phyloP scores from a whole-genome alignment of 2,329 filamentous ascomycete genomes.

The Diaporthe aspalathi region DNA sequence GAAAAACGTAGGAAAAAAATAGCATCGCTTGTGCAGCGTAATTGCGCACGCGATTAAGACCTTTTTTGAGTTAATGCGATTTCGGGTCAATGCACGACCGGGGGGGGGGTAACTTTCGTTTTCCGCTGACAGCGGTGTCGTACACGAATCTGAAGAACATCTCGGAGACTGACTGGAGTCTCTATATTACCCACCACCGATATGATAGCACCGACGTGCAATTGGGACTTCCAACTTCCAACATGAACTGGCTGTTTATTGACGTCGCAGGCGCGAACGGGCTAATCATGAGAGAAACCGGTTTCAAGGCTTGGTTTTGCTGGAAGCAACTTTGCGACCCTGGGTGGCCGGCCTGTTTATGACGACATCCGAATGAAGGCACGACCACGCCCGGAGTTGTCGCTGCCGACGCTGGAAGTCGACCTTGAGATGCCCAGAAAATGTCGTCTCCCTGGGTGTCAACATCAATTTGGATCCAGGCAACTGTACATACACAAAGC shows the following conservation, averaged over 20 bases:
- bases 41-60: too few relatives aligned
- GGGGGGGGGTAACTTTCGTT: too few relatives aligned
- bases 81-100: too few relatives aligned
- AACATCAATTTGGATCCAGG: neutral
- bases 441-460: neutral
- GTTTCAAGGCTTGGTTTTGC: slow-evolving; percentile 18
- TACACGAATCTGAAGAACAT: neutral
- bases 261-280: neutral
- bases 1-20: too few relatives aligned
- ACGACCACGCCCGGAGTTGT: neutral
- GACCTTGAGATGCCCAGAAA: neutral
- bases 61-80: too few relatives aligned
- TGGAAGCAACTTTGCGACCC: slow-evolving; percentile 19
- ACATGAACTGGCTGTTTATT: neutral
- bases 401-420: neutral
- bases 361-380: slow-evolving; percentile 14
- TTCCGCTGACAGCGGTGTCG: too few relatives aligned
- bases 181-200: too few relatives aligned
- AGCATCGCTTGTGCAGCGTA: too few relatives aligned
- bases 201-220: too few relatives aligned
- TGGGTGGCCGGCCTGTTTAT: slow-evolving; percentile 5
- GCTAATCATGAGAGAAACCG: neutral
- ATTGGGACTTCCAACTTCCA: neutral
- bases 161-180: too few relatives aligned
- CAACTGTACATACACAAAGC: neutral